Evolutionary conservation across 2,329 filamentous ascomycete species (phyloP).

Genomic region (Colletotrichum kahawae): DNA sequence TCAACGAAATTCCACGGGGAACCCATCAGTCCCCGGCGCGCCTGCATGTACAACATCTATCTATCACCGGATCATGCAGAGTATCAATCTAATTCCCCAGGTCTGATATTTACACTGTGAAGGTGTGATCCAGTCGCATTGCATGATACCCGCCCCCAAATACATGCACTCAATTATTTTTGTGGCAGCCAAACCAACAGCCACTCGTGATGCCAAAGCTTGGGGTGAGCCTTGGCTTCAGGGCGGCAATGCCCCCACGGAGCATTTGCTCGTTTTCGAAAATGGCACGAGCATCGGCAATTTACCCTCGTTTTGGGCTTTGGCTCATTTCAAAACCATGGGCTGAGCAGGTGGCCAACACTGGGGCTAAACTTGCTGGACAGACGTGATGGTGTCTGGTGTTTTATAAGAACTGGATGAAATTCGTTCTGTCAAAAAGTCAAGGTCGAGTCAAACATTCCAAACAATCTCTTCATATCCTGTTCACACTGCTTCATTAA

Average conservation of each 20-base stretch:
- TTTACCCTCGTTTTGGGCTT: rapidly evolving
- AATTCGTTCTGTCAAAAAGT: too few relatives aligned
- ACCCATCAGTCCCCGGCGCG: rapidly evolving
- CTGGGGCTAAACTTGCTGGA: not conserved
- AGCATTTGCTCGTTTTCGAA: not conserved
- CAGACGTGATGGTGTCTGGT: not conserved
- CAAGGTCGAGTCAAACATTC: not conserved
- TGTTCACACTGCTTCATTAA: not conserved
- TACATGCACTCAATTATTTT: not conserved
- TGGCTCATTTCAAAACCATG: not conserved
- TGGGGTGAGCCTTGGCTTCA: not conserved
- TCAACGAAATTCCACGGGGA: too few relatives aligned
- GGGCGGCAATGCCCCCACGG: not conserved
- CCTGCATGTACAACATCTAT: not conserved
- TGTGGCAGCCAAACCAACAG: not conserved
- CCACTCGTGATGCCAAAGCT: not conserved
- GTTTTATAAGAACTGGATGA: not conserved
- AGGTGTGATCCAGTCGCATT: not conserved
- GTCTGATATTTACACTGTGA: not conserved
- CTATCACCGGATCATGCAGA: too few relatives aligned
- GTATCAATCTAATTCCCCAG: too few relatives aligned
- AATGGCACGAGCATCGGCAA: not conserved
- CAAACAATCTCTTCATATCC: not conserved
- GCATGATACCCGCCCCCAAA: not conserved
- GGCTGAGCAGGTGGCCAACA: not conserved